A percentile compares a stretch with the other conserved stretches of the same genome.
Evolutionary conservation across 352 stramenopile species (phyloP).

Genomic region (Phytophthora cryptogea): DNA sequence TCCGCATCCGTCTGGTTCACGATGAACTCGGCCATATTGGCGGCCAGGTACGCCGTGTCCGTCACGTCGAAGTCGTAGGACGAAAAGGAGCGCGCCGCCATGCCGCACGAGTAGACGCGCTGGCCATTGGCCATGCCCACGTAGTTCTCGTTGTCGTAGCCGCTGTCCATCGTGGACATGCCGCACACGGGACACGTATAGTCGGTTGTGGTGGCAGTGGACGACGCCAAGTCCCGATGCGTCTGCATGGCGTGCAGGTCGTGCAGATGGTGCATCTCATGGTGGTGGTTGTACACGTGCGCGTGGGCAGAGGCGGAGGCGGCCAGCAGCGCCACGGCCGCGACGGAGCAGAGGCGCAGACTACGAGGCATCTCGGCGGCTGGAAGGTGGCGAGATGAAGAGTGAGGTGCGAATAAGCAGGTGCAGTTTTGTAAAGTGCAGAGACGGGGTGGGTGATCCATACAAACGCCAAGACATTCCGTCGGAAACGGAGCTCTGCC

Average conservation of each 20-base stretch:
- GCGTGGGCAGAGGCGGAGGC: slow-evolving; percentile 25
- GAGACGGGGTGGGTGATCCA: slow-evolving; percentile 12
- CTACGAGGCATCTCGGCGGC: slow-evolving; percentile 17
- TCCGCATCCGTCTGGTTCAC: slow-evolving; percentile 44
- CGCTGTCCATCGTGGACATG: slow-evolving; percentile 58
- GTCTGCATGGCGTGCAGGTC: slow-evolving; percentile 32
- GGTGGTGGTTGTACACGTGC: slow-evolving; percentile 31
- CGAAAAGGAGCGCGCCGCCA: slow-evolving; percentile 53
- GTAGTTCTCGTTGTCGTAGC: slow-evolving; percentile 72
- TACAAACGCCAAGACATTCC: slow-evolving; percentile 13
- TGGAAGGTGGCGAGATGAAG: slow-evolving; percentile 16
- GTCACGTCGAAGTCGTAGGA: slow-evolving; percentile 62
- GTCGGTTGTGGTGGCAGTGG: slow-evolving; percentile 41
- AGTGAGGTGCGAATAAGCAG: slow-evolving; percentile 8
- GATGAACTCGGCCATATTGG: slow-evolving; percentile 70
- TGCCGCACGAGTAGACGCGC: slow-evolving; percentile 77
- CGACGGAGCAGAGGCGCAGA: slow-evolving; percentile 4
- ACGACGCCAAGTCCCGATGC: slow-evolving; percentile 34
- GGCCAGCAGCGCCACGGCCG: slow-evolving; percentile 16
- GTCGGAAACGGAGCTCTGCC: background rate
- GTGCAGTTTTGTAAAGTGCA: background rate
- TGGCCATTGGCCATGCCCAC: slow-evolving; percentile 62
- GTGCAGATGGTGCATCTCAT: slow-evolving; percentile 44
- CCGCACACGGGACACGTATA: slow-evolving; percentile 76
- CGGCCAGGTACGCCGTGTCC: slow-evolving; percentile 72